Conservation (phyloP, 2,329 filamentous ascomycete species). For the Fusarium udum region DNA sequence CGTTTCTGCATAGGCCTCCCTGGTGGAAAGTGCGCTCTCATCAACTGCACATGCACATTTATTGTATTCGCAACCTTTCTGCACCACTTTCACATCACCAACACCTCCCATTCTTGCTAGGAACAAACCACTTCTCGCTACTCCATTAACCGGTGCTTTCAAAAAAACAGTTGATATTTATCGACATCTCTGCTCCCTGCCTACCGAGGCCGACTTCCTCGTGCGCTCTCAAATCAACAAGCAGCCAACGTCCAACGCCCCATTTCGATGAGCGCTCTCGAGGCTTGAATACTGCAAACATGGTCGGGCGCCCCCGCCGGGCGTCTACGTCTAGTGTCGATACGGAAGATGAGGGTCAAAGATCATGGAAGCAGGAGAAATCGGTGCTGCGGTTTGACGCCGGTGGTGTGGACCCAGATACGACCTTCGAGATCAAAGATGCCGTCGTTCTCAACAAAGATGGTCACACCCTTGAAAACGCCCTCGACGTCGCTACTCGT, state of each 20-base stretch:
- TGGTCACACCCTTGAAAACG: constrained; percentile 64
- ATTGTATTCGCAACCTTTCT: background rate
- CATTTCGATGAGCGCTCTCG: constrained; percentile 25
- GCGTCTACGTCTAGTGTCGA: constrained; percentile 58
- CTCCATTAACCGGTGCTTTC: background rate
- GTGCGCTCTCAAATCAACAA: background rate
- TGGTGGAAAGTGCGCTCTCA: background rate
- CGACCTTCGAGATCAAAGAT: constrained; percentile 69
- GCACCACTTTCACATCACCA: background rate
- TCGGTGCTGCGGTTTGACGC: constrained; percentile 46
- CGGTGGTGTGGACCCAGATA: constrained; percentile 57
- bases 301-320: constrained; percentile 53
- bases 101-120: background rate
- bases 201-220: background rate
- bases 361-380: constrained; percentile 49
- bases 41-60: background rate
- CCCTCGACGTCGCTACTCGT: constrained; percentile 67
- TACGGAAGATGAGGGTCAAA: constrained; percentile 51
- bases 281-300: constrained; percentile 45
- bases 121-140: background rate
- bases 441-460: constrained; percentile 67
- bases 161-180: background rate
- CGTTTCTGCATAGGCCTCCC: constrained; percentile 10
- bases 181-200: background rate
- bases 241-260: background rate